Conservation (phyloP, 345 rosid genomes). For the Anacardium occidentale region DNA sequence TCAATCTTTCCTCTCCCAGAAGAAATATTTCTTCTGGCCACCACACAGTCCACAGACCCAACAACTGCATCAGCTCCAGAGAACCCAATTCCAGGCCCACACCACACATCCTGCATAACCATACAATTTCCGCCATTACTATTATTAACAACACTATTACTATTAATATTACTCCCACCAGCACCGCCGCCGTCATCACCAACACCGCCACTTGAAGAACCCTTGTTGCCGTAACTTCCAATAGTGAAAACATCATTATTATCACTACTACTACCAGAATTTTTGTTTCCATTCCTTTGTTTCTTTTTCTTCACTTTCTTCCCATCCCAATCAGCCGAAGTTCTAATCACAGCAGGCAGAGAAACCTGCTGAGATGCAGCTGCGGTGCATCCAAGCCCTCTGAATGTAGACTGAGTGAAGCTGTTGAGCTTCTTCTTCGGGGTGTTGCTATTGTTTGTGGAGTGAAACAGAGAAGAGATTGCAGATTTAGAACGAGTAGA, state of each 20-base stretch:
- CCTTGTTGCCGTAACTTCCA: constrained; percentile 22
- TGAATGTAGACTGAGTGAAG: constrained; percentile 44
- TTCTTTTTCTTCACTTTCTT: constrained; percentile 48
- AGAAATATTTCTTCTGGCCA: constrained; percentile 51
- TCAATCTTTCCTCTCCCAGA: constrained; percentile 68
- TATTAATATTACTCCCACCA: background rate
- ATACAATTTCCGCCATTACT: constrained; percentile 35
- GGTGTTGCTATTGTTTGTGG: constrained; percentile 25
- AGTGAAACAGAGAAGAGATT: constrained; percentile 48
- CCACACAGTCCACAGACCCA: constrained; percentile 61
- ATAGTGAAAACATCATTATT: constrained; percentile 26
- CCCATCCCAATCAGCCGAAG: constrained; percentile 83
- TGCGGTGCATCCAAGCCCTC: constrained; percentile 73
- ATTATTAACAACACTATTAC: constrained; percentile 16
- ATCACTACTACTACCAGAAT: background rate
- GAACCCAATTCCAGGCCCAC: constrained; percentile 88
- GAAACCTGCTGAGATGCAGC: constrained; percentile 80
- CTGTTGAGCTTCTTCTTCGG: constrained; percentile 48
- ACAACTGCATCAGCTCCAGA: constrained; percentile 78
- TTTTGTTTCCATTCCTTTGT: constrained; percentile 38
- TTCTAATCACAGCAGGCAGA: constrained; percentile 70
- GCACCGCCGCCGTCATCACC: background rate
- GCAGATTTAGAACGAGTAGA: constrained; percentile 45
- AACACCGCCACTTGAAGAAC: constrained; percentile 5
- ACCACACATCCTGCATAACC: constrained; percentile 80